Evolutionary conservation across 306 rosid genomes (phyloP).

Genomic region (Cicer judaicum): DNA sequence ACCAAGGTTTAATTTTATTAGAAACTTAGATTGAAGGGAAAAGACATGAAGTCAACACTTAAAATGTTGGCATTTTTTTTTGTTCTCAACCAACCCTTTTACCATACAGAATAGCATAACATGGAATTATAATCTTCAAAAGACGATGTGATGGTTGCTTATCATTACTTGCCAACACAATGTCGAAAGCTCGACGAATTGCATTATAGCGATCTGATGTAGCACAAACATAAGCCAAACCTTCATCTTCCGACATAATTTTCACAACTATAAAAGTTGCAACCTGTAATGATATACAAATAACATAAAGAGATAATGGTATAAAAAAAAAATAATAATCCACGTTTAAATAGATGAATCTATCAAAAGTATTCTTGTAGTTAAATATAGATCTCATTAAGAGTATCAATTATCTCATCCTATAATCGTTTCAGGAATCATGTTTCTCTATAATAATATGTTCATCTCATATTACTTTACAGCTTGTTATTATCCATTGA

Average conservation of each 20-base stretch:
- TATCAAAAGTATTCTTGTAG: too few species aligned
- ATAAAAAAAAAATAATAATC: too few species aligned
- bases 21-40: background rate
- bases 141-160: background rate
- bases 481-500: too few species aligned
- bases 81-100: too few species aligned
- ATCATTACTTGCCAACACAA: background rate
- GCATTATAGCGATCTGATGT: background rate
- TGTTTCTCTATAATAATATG: too few species aligned
- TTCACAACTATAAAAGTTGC: conserved; percentile 79
- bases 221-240: background rate
- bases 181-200: background rate
- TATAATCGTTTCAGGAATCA: too few species aligned
- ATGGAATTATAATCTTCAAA: background rate
- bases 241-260: conserved; percentile 50
- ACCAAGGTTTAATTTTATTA: too few species aligned
- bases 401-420: too few species aligned
- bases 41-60: background rate
- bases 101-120: background rate
- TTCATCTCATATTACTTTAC: too few species aligned
- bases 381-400: too few species aligned
- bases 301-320: conserved; percentile 35
- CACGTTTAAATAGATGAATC: too few species aligned
- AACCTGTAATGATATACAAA: conserved; percentile 56
- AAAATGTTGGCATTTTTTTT: background rate